Percentiles rank a stretch among this genome's conserved stretches.
phyloP scores from a whole-genome alignment of 371 early-diverging fungal species.

The Mucor lusitanicus region DNA sequence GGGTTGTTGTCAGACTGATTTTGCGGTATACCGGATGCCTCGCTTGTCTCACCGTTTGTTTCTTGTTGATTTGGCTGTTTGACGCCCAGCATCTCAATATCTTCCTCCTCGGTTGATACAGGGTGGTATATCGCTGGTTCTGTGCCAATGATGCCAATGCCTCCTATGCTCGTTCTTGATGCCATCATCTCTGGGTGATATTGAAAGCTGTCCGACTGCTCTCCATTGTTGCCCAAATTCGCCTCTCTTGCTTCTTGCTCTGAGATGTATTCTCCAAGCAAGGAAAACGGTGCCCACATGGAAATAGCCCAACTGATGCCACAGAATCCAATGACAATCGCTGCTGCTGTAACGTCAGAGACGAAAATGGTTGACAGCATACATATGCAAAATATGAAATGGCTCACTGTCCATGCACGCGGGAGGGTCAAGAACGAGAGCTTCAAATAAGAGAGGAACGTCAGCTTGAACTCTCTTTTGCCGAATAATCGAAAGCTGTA shows the following conservation, averaged over 20 bases:
- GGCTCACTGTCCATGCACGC: constrained; percentile 70
- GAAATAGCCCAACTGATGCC: constrained; percentile 89
- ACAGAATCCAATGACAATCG: constrained; percentile 68
- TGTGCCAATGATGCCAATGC: constrained; percentile 33
- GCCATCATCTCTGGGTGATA: constrained; percentile 15
- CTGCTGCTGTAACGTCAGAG: constrained; percentile 48
- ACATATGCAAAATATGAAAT: constrained; percentile 65
- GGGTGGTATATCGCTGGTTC: constrained; percentile 45
- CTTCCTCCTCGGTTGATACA: constrained; percentile 20
- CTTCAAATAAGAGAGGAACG: constrained; percentile 21
- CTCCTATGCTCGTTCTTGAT: constrained; percentile 31
- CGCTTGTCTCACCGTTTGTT: background rate
- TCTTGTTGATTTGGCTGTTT: background rate
- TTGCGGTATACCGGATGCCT: background rate
- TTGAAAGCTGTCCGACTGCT: background rate
- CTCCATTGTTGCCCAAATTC: background rate
- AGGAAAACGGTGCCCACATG: constrained; percentile 92
- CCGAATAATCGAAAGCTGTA: constrained; percentile 3
- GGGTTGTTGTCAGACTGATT: background rate
- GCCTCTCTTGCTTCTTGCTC: constrained; percentile 30
- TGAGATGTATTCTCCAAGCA: constrained; percentile 84
- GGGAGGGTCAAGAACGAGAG: constrained; percentile 55
- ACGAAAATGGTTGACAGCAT: constrained; percentile 72
- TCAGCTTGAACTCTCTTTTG: constrained; percentile 12
- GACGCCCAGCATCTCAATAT: constrained; percentile 20